Percentiles rank a stretch among this genome's conserved stretches.
These are phyloP conservation scores for Solanum habrochaites DNA, from an alignment of 257 asterid species.

Conservation along the genomic window DNA sequence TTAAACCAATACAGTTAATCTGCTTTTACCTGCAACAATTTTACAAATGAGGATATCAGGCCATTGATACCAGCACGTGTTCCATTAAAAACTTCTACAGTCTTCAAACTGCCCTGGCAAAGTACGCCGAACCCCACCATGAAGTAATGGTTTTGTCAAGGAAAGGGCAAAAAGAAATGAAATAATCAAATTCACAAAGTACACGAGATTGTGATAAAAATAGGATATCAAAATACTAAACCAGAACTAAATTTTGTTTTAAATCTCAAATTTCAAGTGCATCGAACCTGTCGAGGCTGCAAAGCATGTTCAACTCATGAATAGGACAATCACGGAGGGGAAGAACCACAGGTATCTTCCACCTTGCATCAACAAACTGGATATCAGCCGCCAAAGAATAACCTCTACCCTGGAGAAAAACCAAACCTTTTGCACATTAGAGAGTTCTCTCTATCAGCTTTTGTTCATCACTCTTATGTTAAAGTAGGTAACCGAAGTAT, in stretches of 20 bases:
- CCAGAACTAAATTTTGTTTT: neutral
- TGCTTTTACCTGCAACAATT: conserved; percentile 60
- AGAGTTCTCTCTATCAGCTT: neutral
- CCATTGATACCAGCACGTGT: conserved; percentile 62
- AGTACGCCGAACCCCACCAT: conserved; percentile 14
- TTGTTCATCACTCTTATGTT: neutral
- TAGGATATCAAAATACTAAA: neutral
- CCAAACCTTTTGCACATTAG: neutral
- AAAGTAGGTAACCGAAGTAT: neutral
- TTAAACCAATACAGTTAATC: neutral
- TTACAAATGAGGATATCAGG: conserved; percentile 72
- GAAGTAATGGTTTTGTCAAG: conserved; percentile 4
- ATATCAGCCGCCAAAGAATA: conserved; percentile 87
- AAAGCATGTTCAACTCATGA: conserved; percentile 63
- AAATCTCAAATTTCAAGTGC: neutral
- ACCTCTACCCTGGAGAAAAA: conserved; percentile 67
- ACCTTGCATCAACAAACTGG: conserved; percentile 86
- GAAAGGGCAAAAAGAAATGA: neutral
- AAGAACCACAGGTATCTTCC: conserved; percentile 71
- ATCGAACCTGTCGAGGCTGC: conserved; percentile 76
- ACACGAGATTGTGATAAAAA: neutral
- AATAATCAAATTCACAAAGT: neutral
- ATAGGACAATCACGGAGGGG: conserved; percentile 85
- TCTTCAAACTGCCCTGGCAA: conserved; percentile 62
- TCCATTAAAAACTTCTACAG: conserved; percentile 37